A percentile compares a stretch with the other conserved stretches of the same genome.
Conservation (phyloP, 1,284 basidiomycete genomes). For the Papiliotrema laurentii region DNA sequence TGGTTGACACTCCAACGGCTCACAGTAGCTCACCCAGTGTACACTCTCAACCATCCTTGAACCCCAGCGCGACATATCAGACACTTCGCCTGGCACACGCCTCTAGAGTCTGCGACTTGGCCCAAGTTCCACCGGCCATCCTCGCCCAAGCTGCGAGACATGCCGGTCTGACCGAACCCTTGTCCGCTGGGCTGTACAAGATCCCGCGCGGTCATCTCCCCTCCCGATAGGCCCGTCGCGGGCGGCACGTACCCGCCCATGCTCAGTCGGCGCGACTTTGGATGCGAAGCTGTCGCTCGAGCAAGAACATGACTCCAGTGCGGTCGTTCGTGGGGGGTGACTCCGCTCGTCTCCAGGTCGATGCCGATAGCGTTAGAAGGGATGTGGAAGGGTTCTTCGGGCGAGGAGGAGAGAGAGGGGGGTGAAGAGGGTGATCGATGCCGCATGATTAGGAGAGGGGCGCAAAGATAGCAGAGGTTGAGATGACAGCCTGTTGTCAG, state of each 20-base stretch:
- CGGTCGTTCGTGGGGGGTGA: too few species aligned
- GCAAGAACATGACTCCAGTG: slow-evolving; percentile 21
- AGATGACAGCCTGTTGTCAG: slow-evolving; percentile 32
- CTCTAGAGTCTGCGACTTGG: not conserved
- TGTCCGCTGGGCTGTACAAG: not conserved
- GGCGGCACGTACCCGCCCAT: slow-evolving; percentile 26
- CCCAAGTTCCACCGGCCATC: not conserved
- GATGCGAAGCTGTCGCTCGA: slow-evolving; percentile 24
- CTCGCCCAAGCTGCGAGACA: not conserved
- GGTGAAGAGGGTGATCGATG: not conserved
- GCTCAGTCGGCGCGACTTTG: slow-evolving; percentile 20
- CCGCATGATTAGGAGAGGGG: slow-evolving; percentile 19
- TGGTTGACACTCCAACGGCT: too few species aligned
- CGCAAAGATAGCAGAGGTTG: slow-evolving; percentile 38
- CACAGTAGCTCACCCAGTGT: slow-evolving; percentile 17
- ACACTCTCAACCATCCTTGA: slow-evolving; percentile 16
- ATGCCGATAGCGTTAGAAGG: not conserved
- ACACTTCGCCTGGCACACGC: slow-evolving; percentile 7
- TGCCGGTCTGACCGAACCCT: slow-evolving; percentile 5
- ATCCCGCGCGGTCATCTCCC: slow-evolving; percentile 16
- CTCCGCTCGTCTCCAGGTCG: too few species aligned
- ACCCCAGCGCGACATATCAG: slow-evolving; percentile 16
- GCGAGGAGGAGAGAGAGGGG: not conserved
- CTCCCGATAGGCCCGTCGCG: slow-evolving; percentile 9
- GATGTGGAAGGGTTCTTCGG: not conserved